Evolutionary conservation across 345 rosid species (phyloP).

Genomic region (Acer yangbiense): DNA sequence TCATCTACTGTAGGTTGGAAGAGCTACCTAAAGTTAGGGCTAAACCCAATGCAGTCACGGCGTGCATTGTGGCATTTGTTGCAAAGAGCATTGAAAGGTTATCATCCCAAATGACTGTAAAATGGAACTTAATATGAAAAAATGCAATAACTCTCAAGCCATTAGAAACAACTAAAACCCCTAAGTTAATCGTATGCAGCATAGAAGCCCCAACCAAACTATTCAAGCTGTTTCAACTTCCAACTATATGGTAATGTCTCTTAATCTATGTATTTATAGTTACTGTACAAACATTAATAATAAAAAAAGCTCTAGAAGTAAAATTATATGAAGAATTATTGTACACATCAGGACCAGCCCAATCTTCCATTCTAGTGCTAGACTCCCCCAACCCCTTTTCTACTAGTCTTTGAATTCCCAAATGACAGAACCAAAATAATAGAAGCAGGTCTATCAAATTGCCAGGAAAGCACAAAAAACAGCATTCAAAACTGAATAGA

Average conservation of each 20-base stretch:
- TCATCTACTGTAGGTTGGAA: not conserved
- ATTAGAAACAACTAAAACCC: too few species aligned
- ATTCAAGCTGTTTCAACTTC: not conserved
- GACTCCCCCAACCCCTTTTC: too few species aligned
- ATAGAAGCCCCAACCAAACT: not conserved
- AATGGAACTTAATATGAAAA: not conserved
- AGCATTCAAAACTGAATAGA: not conserved
- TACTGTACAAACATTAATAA: not conserved
- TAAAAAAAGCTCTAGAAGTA: not conserved
- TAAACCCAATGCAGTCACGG: not conserved
- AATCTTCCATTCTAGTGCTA: not conserved
- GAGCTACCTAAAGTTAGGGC: not conserved
- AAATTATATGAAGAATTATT: not conserved
- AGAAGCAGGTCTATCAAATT: not conserved
- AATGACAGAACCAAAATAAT: too few species aligned
- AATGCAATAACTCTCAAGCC: not conserved
- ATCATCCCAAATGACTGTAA: not conserved
- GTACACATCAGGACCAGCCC: not conserved
- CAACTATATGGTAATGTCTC: not conserved
- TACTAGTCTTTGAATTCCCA: too few species aligned
- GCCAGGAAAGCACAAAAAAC: not conserved
- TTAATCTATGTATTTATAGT: not conserved
- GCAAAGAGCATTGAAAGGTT: not conserved
- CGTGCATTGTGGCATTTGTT: not conserved
- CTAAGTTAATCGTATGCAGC: not conserved